Percentiles rank a stretch among this genome's conserved stretches.
These are phyloP conservation scores for Hanseniaspora pseudoguilliermondii DNA, from an alignment of 805 yeast species.

Conservation along the genomic window DNA sequence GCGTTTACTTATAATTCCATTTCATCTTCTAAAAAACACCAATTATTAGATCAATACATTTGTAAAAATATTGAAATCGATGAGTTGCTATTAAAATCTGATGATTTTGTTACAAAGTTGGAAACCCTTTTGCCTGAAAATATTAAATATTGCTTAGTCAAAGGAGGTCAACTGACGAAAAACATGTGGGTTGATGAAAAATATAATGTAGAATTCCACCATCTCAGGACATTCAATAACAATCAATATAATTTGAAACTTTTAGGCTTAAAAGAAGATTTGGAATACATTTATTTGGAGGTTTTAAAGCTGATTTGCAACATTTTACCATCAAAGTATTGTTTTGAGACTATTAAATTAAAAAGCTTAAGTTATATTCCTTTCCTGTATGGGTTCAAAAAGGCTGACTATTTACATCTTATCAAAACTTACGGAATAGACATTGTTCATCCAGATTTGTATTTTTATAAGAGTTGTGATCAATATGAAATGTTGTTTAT, in stretches of 20 bases:
- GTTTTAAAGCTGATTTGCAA: neutral
- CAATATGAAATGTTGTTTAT: neutral
- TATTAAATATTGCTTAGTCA: neutral
- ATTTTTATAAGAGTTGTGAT: neutral
- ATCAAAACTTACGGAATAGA: conserved; percentile 17
- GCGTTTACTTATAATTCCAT: neutral
- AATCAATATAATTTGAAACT: neutral
- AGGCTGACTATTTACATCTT: conserved; percentile 17
- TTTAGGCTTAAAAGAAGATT: neutral
- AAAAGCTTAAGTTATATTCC: conserved; percentile 15
- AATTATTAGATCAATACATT: neutral
- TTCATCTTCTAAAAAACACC: too few relatives aligned
- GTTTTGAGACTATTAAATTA: neutral
- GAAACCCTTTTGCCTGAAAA: neutral
- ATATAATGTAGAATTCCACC: too few relatives aligned
- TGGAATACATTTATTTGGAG: neutral
- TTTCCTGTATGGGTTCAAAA: conserved; percentile 18
- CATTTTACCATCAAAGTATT: neutral
- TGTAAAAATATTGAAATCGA: neutral
- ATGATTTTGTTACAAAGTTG: neutral
- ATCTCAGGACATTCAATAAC: neutral
- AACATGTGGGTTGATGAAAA: neutral
- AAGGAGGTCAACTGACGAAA: neutral
- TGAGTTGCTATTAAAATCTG: neutral
- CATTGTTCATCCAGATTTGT: conserved; percentile 17